Evolutionary conservation across 1,284 basidiomycete genomes (phyloP), one percentile per base, ranked within the genome.

Genomic region (Ustilago loliicola): DNA sequence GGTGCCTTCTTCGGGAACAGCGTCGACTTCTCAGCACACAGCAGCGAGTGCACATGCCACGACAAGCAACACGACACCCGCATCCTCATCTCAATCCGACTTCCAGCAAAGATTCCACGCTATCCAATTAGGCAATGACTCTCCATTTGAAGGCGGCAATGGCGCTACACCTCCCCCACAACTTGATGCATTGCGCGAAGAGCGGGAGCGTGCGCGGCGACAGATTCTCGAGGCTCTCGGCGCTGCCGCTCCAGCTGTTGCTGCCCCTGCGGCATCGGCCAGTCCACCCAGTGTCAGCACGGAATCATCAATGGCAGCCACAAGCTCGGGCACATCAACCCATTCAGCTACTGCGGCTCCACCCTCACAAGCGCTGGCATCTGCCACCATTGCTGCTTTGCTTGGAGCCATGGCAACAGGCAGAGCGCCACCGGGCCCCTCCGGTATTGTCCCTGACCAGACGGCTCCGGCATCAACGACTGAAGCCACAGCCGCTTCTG

Each of bases 111-210:
- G 61, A 21, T 48, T 34, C 9, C 40, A 48, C 17, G 54, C 51
- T 13, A 52, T 52, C 13, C 61, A 73, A 34, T 56, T 57, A 10
- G 29, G 29, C 6, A 29, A 29, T 17, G 64, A 30, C n/a, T 36
- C 58, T 3, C 25, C 69, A 13, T 56, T 67, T 11, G 63, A n/a
- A 13, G 50, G 32, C 5, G 42, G 42, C 13, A 61, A 36, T 23
- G 67, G 58, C 9, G 62, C 61, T 10, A 78, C 72, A 5, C 76
- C 76, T n/a, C 76, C 76, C 21, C 76, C 76, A 23, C 68, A 78
- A 7, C 57, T 78, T 8, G 72, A 74, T 36, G 51, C 53, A 1
- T 29, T 78, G 27, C 65, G 59, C 4, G 61, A 78, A n/a, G 72
- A 78, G 47, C 30, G 76, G 13, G 72, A 74, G 19, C 63, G 76